Evolutionary conservation across 148 eudicot species (phyloP), one percentile per base, ranked within the genome.

Genomic region (Fagopyrum tataricum): DNA sequence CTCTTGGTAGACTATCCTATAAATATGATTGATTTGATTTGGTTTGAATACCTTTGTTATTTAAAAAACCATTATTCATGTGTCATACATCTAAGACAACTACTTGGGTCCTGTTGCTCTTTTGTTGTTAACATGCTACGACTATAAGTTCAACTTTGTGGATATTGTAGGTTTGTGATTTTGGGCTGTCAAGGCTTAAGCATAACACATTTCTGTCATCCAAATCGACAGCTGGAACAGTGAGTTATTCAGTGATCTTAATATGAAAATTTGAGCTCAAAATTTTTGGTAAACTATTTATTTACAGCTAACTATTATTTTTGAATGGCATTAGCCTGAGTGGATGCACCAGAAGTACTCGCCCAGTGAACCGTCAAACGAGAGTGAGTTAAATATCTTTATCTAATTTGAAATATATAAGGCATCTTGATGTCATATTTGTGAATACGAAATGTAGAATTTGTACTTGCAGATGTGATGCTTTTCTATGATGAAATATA

Each of bases 301-400:
- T 52, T 72, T 41, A 71, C 76, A 75, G 77, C 79, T n/a, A 78
- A 39, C 12, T 69, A 75, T 78, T 76, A 9, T 61, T 49, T 73
- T 61, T 76, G 44, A 74, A n/a, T 79, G 70, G 55, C 66, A 70
- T 69, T 77, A 95, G 99, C 97, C 99, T 44, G 99, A 95, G 81
- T n/a, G n/a, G 99, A 95, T 95, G 99, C 99, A 14, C 99, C 99
- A 41, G 99, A 95, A 87, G 99, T 95, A 74, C 94, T 95, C 52
- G n/a, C 91, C 97, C 47, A 95, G 91, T 79, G 99, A 95, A 82
- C 93, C 86, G 76, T 91, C 99, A 78, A 95, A 88, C 77, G 99
- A 95, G 77, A 95, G 99, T 95, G 81, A 95, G 98, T 89, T 49
- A n/a, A 73, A 78, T 52, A 7, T n/a, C 56, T 96, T n/a, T n/a